A percentile compares a stretch with the other conserved stretches of the same genome.
Conservation (phyloP, 768 basidiomycete species). For the Xerocomellus dryophilus region DNA sequence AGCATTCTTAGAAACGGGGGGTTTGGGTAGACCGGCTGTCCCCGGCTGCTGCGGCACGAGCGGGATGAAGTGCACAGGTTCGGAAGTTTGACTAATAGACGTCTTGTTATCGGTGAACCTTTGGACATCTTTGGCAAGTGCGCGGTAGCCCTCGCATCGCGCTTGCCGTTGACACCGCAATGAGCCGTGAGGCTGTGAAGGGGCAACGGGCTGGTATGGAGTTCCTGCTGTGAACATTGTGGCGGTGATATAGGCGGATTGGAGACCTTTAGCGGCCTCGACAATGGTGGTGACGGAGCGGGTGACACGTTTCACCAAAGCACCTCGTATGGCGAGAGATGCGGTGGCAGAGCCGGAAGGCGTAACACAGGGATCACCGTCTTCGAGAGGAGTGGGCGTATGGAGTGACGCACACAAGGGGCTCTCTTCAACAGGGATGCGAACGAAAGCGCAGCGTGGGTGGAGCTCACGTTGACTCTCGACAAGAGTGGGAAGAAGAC, state of each 20-base stretch:
- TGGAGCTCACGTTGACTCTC: constrained; percentile 34
- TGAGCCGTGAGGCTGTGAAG: constrained; percentile 15
- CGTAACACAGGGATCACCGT: constrained; percentile 18
- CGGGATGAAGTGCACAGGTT: constrained; percentile 41
- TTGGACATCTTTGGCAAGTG: constrained; percentile 40
- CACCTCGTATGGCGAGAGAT: constrained; percentile 7
- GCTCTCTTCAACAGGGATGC: constrained; percentile 37
- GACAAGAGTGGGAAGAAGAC: constrained; percentile 29
- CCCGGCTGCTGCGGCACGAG: constrained; percentile 36
- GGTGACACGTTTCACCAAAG: constrained; percentile 29
- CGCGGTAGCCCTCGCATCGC: constrained; percentile 44
- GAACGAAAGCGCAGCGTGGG: constrained; percentile 34
- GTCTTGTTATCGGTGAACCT: constrained; percentile 33
- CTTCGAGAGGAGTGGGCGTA: constrained; percentile 13
- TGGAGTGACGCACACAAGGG: constrained; percentile 32
- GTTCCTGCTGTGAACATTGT: constrained; percentile 45
- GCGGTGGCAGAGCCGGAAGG: background rate
- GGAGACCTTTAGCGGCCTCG: constrained; percentile 53
- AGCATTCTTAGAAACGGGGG: constrained; percentile 34
- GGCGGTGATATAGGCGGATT: constrained; percentile 55
- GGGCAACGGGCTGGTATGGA: constrained; percentile 19
- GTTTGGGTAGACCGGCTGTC: constrained; percentile 25
- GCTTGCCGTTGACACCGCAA: constrained; percentile 13
- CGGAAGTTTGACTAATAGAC: constrained; percentile 12
- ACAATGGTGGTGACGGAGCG: constrained; percentile 43